Percentiles rank a stretch among this genome's conserved stretches.
phyloP scores from a whole-genome alignment of 202 grass and related monocot genomes.

The Panicum virgatum region DNA sequence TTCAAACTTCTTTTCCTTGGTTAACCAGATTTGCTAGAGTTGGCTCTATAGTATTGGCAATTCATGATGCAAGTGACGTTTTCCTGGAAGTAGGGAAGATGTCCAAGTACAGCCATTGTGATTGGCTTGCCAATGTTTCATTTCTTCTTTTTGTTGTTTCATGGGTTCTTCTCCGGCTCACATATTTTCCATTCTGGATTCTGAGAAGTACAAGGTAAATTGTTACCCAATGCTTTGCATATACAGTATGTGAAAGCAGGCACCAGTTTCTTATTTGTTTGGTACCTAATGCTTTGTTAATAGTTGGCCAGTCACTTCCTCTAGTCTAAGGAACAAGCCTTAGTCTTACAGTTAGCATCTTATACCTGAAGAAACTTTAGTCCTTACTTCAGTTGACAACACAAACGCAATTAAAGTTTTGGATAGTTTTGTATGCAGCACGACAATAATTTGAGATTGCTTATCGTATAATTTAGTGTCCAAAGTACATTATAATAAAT shows the following conservation, averaged over 20 bases:
- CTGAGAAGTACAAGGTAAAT: conserved; percentile 94
- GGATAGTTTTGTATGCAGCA: neutral
- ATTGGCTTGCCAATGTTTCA: conserved; percentile 67
- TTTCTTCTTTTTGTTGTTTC: conserved; percentile 89
- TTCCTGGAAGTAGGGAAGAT: conserved; percentile 94
- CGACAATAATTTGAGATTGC: neutral
- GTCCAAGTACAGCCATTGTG: conserved; percentile 77
- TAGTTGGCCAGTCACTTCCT: neutral
- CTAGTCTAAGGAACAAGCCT: neutral
- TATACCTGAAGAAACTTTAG: neutral
- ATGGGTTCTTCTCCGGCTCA: conserved; percentile 84
- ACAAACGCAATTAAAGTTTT: neutral
- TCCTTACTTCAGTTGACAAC: neutral
- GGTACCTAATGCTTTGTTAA: neutral
- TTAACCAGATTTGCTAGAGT: conserved; percentile 74
- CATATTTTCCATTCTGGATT: conserved; percentile 92
- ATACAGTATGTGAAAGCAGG: conserved; percentile 3
- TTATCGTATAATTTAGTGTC: neutral
- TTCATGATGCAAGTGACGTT: conserved; percentile 95
- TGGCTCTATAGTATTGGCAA: conserved; percentile 79
- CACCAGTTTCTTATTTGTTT: neutral
- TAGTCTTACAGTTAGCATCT: neutral
- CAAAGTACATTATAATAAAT: conserved; percentile 9
- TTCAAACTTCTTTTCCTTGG: conserved; percentile 22
- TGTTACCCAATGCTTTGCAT: too few relatives aligned